A percentile compares a stretch with the other conserved stretches of the same genome.
phyloP scores from a whole-genome alignment of 805 yeast genomes.

The Lachancea lanzarotensis region DNA sequence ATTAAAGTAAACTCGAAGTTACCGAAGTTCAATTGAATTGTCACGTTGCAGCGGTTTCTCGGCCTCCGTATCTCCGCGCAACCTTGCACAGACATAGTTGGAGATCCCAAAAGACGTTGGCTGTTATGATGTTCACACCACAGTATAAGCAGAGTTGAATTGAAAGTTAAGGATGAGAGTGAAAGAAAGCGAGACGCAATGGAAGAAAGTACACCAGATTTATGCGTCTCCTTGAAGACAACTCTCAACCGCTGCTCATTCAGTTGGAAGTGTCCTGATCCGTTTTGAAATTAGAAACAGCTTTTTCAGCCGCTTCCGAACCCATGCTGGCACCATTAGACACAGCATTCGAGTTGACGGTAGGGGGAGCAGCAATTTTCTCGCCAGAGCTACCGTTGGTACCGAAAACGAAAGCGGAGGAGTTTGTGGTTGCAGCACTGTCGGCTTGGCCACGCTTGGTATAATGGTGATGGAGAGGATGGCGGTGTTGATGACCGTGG shows the following conservation, averaged over 20 bases:
- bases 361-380: neutral
- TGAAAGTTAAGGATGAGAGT: too few relatives aligned
- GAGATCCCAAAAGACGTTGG: too few relatives aligned
- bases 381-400: too few relatives aligned
- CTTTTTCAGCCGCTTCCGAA: neutral
- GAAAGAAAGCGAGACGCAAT: too few relatives aligned
- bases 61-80: too few relatives aligned
- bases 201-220: too few relatives aligned
- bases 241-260: conserved; percentile 20
- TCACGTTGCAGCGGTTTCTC: neutral
- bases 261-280: conserved; percentile 2
- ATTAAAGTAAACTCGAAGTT: neutral
- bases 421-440: neutral
- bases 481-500: neutral
- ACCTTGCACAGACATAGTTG: too few relatives aligned
- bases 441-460: neutral
- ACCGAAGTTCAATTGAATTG: neutral
- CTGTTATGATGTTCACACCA: too few relatives aligned
- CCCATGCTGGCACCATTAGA: neutral
- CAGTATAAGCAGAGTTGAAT: too few relatives aligned
- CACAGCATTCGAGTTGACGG: neutral
- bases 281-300: neutral
- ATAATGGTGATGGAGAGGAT: neutral
- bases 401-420: neutral
- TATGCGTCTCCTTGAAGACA: too few relatives aligned